Evolutionary conservation across 768 basidiomycete species (phyloP).

Genomic region (Phaffia australis): DNA sequence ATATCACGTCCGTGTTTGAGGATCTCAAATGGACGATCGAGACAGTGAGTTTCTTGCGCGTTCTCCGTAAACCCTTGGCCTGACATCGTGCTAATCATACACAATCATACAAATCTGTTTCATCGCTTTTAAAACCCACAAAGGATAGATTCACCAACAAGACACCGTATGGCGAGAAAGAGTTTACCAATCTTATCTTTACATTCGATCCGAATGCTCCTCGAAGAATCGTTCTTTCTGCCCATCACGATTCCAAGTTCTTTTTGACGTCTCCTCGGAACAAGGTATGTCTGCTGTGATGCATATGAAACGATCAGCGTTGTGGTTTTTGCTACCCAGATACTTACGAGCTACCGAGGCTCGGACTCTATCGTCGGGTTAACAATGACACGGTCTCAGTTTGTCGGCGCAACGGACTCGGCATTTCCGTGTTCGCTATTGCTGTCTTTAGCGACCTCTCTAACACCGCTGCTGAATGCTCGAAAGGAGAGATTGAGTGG

Average conservation of each 20-base stretch:
- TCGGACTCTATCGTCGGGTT: neutral
- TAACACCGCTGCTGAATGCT: constrained; percentile 44
- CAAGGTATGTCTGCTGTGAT: constrained; percentile 48
- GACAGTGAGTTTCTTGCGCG: constrained; percentile 37
- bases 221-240: constrained; percentile 71
- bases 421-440: constrained; percentile 91
- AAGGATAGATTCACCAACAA: constrained; percentile 60
- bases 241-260: constrained; percentile 90
- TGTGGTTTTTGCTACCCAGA: neutral
- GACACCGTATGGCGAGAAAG: constrained; percentile 70
- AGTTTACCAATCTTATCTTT: constrained; percentile 83
- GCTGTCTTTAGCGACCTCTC: constrained; percentile 76
- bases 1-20: constrained; percentile 63
- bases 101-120: neutral
- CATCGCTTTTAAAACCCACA: neutral
- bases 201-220: constrained; percentile 84
- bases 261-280: constrained; percentile 59
- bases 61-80: neutral
- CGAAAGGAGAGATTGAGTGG: constrained; percentile 44
- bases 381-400: constrained; percentile 44
- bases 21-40: constrained; percentile 77
- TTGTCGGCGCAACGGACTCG: constrained; percentile 93
- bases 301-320: neutral
- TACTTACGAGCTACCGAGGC: neutral
- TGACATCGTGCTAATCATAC: neutral